A percentile compares a stretch with the other conserved stretches of the same genome.
Conservation (phyloP, 306 rosid genomes). For the Trifolium subterraneum region DNA sequence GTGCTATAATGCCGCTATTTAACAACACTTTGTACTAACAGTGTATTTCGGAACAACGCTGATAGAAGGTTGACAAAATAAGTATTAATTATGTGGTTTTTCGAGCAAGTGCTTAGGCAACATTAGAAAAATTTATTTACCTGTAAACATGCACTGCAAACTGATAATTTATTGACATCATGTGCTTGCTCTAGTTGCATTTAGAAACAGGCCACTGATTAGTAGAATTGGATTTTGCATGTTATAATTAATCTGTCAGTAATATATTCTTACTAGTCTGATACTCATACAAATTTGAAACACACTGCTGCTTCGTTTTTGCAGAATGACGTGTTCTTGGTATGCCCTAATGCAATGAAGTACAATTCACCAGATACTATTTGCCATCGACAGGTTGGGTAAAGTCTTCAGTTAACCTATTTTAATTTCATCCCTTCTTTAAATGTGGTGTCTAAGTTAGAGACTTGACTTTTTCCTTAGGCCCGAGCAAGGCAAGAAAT, state of each 20-base stretch:
- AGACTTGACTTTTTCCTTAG: conserved; percentile 48
- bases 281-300: conserved; percentile 30
- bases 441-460: conserved; percentile 25
- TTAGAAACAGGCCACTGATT: conserved; percentile 2
- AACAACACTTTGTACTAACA: no score
- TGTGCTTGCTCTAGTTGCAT: no score
- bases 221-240: conserved; percentile 27
- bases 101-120: no score
- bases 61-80: conserved; percentile 15
- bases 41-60: no score
- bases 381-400: conserved; percentile 82
- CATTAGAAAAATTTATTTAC: no score
- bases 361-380: conserved; percentile 82
- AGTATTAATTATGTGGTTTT: not conserved
- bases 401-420: conserved; percentile 34
- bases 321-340: conserved; percentile 86
- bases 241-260: not conserved
- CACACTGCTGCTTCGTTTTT: conserved; percentile 42
- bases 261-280: conserved; percentile 13
- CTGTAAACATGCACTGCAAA: no score
- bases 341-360: conserved; percentile 94
- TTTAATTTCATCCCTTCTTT: conserved; percentile 9
- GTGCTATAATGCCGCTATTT: no score
- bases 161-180: no score
- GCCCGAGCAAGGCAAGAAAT: conserved; percentile 91